Evolutionary conservation across 768 basidiomycete genomes (phyloP).

Genomic region (Holtermannia corniformis): DNA sequence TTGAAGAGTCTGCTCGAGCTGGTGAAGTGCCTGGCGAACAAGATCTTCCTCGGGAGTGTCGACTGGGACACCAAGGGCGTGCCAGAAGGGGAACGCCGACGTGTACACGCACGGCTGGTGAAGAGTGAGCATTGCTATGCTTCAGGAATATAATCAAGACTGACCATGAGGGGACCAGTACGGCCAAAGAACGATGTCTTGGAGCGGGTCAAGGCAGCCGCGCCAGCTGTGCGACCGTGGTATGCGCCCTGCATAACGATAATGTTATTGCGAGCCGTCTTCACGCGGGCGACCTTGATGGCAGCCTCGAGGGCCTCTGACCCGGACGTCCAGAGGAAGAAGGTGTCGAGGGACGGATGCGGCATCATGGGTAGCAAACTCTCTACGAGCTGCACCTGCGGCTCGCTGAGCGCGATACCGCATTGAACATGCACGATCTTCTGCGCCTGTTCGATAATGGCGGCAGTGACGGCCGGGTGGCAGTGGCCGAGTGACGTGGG

Average conservation of each 20-base stretch:
- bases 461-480: conserved; percentile 11
- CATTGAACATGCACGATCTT: conserved; percentile 36
- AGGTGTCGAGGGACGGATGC: conserved; percentile 73
- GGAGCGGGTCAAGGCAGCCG: conserved; percentile 87
- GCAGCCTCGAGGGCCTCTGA: conserved; percentile 76
- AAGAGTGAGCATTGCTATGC: no score
- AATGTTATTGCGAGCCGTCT: conserved; percentile 72
- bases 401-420: conserved; percentile 72
- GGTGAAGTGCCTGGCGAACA: conserved; percentile 59
- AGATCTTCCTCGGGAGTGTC: conserved; percentile 51
- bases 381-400: conserved; percentile 74
- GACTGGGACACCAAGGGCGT: conserved; percentile 56
- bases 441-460: conserved; percentile 7
- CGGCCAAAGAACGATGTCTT: no score
- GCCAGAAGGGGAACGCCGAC: conserved; percentile 81
- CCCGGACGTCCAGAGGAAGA: conserved; percentile 93
- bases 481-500: no score
- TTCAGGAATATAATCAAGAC: no score
- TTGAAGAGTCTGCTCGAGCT: conserved; percentile 61
- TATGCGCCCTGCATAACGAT: conserved; percentile 82
- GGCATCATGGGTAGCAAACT: conserved; percentile 78
- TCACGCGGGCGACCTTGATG: conserved; percentile 67
- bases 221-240: conserved; percentile 84
- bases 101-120: conserved; percentile 71
- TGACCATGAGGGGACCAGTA: no score